Percentiles rank a stretch among this genome's conserved stretches.
phyloP scores from a whole-genome alignment of 176 grass and related monocot genomes.

The Lolium multiflorum region DNA sequence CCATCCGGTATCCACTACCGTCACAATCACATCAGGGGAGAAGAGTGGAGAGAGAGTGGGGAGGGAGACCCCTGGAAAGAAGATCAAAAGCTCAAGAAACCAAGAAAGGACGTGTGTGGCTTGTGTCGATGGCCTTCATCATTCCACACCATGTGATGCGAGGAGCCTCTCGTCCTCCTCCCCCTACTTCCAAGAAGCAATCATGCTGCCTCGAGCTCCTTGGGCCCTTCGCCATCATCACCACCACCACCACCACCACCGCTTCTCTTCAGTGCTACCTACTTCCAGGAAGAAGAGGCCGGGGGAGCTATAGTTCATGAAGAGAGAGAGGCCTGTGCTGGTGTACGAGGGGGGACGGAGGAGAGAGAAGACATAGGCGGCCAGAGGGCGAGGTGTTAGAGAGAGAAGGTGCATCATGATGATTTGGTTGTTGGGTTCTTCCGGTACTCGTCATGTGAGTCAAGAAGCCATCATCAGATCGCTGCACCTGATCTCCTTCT shows the following conservation, averaged over 20 bases:
- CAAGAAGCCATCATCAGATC: slow-evolving; percentile 65
- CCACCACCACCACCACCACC: slow-evolving; percentile 40
- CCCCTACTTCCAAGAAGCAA: slow-evolving; percentile 63
- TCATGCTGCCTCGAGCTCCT: slow-evolving; percentile 59
- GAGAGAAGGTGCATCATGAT: slow-evolving; percentile 42
- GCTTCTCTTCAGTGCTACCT: slow-evolving; percentile 34
- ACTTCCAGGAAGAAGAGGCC: slow-evolving; percentile 55
- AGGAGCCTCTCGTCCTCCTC: slow-evolving; percentile 33
- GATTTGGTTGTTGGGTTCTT: slow-evolving; percentile 46
- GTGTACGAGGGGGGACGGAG: slow-evolving; percentile 8
- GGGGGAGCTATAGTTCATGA: slow-evolving; percentile 44
- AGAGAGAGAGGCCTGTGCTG: slow-evolving; percentile 19
- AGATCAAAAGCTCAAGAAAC: slow-evolving; percentile 52
- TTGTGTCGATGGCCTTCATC: slow-evolving; percentile 53
- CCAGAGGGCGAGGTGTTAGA: slow-evolving; percentile 21
- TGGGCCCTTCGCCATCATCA: slow-evolving; percentile 64
- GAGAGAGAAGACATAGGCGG: slow-evolving; percentile 25
- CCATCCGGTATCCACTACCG: slow-evolving; percentile 29
- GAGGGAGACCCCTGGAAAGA: slow-evolving; percentile 47
- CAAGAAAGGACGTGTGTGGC: slow-evolving; percentile 50
- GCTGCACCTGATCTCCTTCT: slow-evolving; percentile 18
- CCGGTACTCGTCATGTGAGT: slow-evolving; percentile 28
- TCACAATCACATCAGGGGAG: slow-evolving; percentile 41
- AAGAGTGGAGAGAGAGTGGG: neutral
- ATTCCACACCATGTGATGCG: slow-evolving; percentile 61